These are phyloP conservation scores for Melanomma pulvis-pyrius DNA, from an alignment of 495 filamentous ascomycete genomes.

Conservation along the genomic window DNA sequence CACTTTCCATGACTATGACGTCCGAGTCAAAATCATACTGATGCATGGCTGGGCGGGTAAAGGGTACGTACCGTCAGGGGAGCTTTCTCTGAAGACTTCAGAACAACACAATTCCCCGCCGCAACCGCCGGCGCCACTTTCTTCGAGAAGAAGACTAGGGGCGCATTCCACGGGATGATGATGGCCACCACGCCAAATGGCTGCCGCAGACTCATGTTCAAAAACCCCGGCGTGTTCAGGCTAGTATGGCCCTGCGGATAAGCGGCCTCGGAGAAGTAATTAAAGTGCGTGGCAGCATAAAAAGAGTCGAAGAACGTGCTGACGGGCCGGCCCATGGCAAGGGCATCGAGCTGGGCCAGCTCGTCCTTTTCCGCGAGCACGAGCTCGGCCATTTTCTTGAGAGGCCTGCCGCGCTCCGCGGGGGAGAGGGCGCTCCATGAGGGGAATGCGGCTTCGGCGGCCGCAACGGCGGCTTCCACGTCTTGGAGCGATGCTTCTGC, in stretches of 20 bases:
- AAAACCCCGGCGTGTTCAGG: conserved; percentile 39
- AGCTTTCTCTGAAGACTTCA: conserved; percentile 77
- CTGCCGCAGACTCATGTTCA: conserved; percentile 40
- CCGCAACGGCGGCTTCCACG: conserved; percentile 15
- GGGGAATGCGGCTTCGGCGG: conserved; percentile 20
- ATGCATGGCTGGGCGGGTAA: conserved; percentile 79
- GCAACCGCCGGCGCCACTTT: conserved; percentile 43
- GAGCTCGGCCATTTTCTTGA: conserved; percentile 22
- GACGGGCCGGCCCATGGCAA: conserved; percentile 17
- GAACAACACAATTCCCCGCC: conserved; percentile 41
- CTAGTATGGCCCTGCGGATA: conserved; percentile 36
- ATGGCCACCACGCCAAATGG: conserved; percentile 44
- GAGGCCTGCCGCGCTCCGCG: conserved; percentile 15
- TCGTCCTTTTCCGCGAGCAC: conserved; percentile 14
- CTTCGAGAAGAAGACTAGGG: conserved; percentile 36
- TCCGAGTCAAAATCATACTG: conserved; percentile 50
- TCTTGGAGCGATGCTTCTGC: conserved; percentile 19
- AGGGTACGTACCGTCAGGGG: conserved; percentile 78
- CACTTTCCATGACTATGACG: conserved; percentile 64
- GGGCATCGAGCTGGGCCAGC: conserved; percentile 13
- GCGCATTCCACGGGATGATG: conserved; percentile 47
- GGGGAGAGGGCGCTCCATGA: conserved; percentile 20
- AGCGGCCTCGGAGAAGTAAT: conserved; percentile 28
- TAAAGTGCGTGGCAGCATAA: conserved; percentile 30
- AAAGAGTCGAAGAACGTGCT: conserved; percentile 14